These are phyloP conservation scores for Wickerhamiella alocasiicola DNA, from an alignment of 805 yeast genomes.

Conservation along the genomic window DNA sequence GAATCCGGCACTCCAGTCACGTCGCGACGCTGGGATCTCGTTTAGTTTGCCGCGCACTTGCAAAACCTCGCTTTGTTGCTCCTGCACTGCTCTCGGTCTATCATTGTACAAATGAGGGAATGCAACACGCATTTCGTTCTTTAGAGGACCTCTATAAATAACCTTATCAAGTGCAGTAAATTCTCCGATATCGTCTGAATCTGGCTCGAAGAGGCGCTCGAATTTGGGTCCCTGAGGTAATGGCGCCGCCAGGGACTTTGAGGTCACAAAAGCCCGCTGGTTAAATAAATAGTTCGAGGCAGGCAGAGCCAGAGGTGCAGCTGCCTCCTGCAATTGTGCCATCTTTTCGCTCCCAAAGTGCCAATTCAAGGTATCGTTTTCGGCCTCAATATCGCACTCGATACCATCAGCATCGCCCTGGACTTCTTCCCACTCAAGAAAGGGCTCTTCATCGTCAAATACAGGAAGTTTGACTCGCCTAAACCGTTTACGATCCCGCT, in stretches of 20 bases:
- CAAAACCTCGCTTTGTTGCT: conserved; percentile 24
- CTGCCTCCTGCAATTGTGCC: conserved; percentile 51
- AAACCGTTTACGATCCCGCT: conserved; percentile 79
- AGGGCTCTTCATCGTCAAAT: conserved; percentile 96
- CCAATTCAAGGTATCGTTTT: conserved; percentile 9
- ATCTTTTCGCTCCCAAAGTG: conserved; percentile 24
- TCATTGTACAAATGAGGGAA: conserved; percentile 78
- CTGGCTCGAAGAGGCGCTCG: conserved; percentile 68
- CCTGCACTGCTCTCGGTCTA: conserved; percentile 49
- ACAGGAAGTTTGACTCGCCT: conserved; percentile 90
- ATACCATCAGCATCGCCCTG: conserved; percentile 1
- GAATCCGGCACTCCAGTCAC: neutral
- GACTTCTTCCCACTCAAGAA: conserved; percentile 65
- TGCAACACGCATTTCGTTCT: conserved; percentile 78
- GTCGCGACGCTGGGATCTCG: neutral
- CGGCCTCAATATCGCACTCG: neutral
- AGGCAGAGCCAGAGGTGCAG: conserved; percentile 53
- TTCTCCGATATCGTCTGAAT: conserved; percentile 69
- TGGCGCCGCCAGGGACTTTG: conserved; percentile 77
- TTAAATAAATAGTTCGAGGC: conserved; percentile 39
- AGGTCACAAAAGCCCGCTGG: conserved; percentile 56
- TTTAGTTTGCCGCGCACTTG: neutral
- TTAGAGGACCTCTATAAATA: conserved; percentile 61
- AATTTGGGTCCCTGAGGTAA: conserved; percentile 95
- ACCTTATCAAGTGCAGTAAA: conserved; percentile 82